Evolutionary conservation across 331 rosid genomes (phyloP).

Genomic region (Pyrus hybrid): DNA sequence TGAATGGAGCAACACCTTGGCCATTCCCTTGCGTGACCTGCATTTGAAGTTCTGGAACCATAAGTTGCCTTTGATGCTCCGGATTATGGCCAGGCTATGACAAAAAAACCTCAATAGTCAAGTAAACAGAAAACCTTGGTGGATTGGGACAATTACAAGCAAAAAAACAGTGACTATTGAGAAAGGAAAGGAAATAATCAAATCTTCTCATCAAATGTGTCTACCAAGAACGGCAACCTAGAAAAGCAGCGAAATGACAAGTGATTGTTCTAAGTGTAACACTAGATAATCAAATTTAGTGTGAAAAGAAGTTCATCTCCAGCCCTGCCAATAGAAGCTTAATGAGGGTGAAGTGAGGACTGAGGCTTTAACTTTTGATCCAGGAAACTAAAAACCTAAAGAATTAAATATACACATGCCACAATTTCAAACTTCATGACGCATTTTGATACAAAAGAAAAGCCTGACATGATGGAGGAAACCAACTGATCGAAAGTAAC

Average conservation of each 20-base stretch:
- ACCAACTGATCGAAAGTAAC: not conserved
- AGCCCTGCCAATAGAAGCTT: not conserved
- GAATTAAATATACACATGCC: not conserved
- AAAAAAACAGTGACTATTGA: not conserved
- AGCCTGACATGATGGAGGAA: not conserved
- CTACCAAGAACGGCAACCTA: not conserved
- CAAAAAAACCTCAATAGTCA: not conserved
- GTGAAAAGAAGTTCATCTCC: not conserved
- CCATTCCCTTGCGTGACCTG: slow-evolving; percentile 72
- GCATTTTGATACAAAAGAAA: not conserved
- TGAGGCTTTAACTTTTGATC: not conserved
- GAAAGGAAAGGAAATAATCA: not conserved
- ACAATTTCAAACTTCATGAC: not conserved
- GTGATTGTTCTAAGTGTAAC: not conserved
- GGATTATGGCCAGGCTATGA: slow-evolving; percentile 77
- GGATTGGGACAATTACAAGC: not conserved
- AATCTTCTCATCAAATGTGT: not conserved
- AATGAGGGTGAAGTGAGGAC: not conserved
- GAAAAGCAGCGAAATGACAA: not conserved
- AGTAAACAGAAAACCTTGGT: not conserved
- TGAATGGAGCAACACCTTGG: slow-evolving; percentile 65
- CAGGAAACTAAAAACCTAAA: not conserved
- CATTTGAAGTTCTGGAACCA: slow-evolving; percentile 74
- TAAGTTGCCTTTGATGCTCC: slow-evolving; percentile 83
- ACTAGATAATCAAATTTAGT: not conserved